Base-by-base conservation (phyloP, 805 yeast species). In the Hemisphaericaspora nanyangensis region DNA sequence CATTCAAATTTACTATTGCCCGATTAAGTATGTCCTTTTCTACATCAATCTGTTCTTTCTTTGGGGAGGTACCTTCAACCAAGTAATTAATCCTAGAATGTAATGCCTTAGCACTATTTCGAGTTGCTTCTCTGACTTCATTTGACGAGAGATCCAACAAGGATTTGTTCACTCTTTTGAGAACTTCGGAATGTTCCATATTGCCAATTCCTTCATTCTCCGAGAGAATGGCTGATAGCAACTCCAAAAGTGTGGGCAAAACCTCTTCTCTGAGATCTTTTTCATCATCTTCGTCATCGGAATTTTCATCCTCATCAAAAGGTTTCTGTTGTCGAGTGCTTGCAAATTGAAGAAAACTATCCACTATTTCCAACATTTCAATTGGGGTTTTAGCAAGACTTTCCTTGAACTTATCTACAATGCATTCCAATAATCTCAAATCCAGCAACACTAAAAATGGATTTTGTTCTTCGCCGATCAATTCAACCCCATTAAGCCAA, bases 1-100 rank as follows among this genome's bases (percentile, higher is more conserved):
- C 96, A 40, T 79, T 79, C 31, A 93, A 58, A 43, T 80, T 77
- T 1, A 74, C 65, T 27, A 86, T 61, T 0, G 96, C 96, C 24
- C 76, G 67, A 12, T 74, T 71, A 34, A 84, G 60, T 0, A 59
- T 44, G 17, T 61, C 62, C 19, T 57, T 56, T 34, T 80, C 75
- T 6, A 54, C 40, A 8, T 64, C 68, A 30, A 43, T 42, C 10
- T 45, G 48, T 7, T 52, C 46, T 2, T 39, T 37, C 1, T 52
- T 49, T 2, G 55, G 49, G 2, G 34, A 17, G 5, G 60, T 63
- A 1, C 65, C 66, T 6, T 55, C 44, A 16, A 69, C 37, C 2
- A 66, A 30, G 2, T 38, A 24, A 4, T 48, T 52, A 24, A 70
- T 64, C 38, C 74, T 51, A 12, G 48, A 46, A 16, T 47, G 38